Base-by-base conservation (phyloP, 2,329 filamentous ascomycete genomes). In the Neofusicoccum laricinum region DNA sequence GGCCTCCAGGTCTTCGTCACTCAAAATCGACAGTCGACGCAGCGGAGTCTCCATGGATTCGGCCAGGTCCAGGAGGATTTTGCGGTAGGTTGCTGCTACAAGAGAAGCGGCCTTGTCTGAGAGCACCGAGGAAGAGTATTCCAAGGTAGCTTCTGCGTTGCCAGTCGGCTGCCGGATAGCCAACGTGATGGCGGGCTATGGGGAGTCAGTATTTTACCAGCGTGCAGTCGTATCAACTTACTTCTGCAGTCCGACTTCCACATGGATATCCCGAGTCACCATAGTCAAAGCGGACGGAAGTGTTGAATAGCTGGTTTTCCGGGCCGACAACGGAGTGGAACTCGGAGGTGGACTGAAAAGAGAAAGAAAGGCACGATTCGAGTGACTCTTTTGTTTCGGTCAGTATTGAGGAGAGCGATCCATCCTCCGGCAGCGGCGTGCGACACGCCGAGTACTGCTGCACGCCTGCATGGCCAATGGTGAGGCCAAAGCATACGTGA, bases 231-330 rank as follows among this genome's bases (percentile, higher is more conserved):
- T 12, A 14, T 53, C 34, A 15, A 53, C 50, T 53, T 53, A 53
- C 50, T 15, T 38, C 32, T 6, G 50, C 17, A 53, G 50, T 53
- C 50, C n/a, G 50, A 32, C 48, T 51, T 17, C 11, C 25, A 51
- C 30, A 51, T 14, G 30, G 8, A 36, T 34, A 19, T 53, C 1
- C 30, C 34, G 32, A 38, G 32, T 40, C 34, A 38, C 34, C 34
- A 53, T 19, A 6, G 34, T 53, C 34, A 14, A 53, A 15, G 17
- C 32, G 17, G 50, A 53, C 50, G 32, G 50, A 53, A 32, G 50
- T 53, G 32, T 53, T 53, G 50, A 53, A 53, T 21, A 53, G 11
- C 40, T 53, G 50, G 50, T 40, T 53, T 53, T 53, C 34, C 15
- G n/a, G 10, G 34, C 50, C 50, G 19, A 53, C 7, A 53, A 53